Conservation (phyloP, 176 grass and related monocot species). For the Raddia guianensis region DNA sequence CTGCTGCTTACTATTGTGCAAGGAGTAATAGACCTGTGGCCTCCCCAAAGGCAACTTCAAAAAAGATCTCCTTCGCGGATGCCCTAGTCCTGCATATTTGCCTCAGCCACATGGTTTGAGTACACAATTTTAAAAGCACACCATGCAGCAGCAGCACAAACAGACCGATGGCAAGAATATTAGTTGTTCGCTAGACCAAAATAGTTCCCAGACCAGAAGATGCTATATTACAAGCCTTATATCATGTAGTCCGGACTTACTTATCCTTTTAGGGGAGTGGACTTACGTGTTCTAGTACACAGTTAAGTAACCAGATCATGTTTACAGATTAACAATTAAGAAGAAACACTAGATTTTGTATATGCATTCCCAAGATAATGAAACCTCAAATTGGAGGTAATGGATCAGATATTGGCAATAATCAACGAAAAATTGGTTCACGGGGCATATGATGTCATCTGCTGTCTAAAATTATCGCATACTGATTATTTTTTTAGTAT, state of each 20-base stretch:
- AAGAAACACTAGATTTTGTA: conserved; percentile 2
- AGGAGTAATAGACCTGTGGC: not conserved
- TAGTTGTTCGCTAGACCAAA: too few relatives aligned
- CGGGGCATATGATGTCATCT: not conserved
- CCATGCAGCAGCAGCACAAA: not conserved
- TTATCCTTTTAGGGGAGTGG: not conserved
- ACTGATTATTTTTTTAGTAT: conserved; percentile 6
- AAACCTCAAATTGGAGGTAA: conserved; percentile 2
- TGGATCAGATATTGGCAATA: conserved; percentile 13
- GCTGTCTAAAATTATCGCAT: not conserved
- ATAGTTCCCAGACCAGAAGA: too few relatives aligned
- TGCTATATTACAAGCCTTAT: too few relatives aligned
- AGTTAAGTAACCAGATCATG: not conserved
- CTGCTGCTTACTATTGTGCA: conserved; percentile 22
- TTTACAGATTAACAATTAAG: not conserved
- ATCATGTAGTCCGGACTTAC: too few relatives aligned
- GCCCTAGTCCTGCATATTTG: conserved; percentile 25
- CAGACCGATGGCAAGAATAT: too few relatives aligned
- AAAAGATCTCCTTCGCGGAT: not conserved
- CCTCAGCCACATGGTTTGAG: conserved; percentile 3
- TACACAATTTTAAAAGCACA: conserved; percentile 23
- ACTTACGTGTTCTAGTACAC: not conserved
- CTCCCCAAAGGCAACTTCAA: not conserved
- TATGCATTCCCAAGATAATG: conserved; percentile 9
- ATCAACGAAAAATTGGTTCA: not conserved